Percentiles rank a stretch among this genome's conserved stretches.
These are phyloP conservation scores for Heliamphora pulchella DNA, from an alignment of 179 eudicot genomes.

Conservation along the genomic window DNA sequence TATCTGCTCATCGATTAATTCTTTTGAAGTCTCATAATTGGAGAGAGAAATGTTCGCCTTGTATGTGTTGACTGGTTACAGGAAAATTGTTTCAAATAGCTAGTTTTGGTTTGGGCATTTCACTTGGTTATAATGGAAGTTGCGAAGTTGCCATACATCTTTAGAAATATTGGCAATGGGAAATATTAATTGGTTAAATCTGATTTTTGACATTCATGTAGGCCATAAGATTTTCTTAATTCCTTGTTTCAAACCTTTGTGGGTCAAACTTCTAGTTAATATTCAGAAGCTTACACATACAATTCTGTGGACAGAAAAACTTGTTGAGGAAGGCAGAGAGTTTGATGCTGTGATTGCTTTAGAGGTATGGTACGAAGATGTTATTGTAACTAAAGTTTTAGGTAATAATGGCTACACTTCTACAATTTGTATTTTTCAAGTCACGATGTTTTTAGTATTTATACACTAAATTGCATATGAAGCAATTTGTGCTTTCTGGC, in stretches of 20 bases:
- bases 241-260: background rate
- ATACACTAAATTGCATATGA: background rate
- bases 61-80: too few relatives aligned
- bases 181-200: background rate
- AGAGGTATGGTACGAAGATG: conserved; percentile 63
- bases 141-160: background rate
- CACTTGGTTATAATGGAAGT: background rate
- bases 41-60: too few relatives aligned
- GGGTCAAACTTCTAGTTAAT: conserved; percentile 4
- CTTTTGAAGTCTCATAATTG: too few relatives aligned
- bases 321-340: conserved; percentile 69
- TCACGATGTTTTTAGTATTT: background rate
- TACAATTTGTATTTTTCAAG: background rate
- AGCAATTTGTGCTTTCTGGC: background rate
- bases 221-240: background rate
- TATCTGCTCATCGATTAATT: too few relatives aligned
- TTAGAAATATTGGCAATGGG: background rate
- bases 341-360: conserved; percentile 92
- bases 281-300: conserved; percentile 15
- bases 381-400: background rate
- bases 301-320: conserved; percentile 50
- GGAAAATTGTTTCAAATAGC: background rate
- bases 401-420: background rate
- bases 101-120: background rate
- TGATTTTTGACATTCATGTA: background rate